Evolutionary conservation across 352 stramenopile genomes (phyloP).

Genomic region (Thalassiosira exigua): DNA sequence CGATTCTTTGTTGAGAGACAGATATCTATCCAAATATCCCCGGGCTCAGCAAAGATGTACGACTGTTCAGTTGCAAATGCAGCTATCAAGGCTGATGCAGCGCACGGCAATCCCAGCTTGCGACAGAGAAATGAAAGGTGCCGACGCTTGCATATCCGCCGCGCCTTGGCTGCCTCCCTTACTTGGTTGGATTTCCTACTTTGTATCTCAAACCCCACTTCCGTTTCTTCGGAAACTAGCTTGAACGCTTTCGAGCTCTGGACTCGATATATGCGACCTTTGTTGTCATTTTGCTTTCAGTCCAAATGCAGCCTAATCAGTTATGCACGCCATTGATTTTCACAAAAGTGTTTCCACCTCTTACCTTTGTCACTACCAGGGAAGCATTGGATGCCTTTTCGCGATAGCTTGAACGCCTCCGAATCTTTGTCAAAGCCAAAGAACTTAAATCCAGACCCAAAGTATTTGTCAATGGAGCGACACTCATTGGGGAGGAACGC

Average conservation of each 20-base stretch:
- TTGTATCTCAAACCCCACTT: conserved; percentile 14
- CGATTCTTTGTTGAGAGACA: conserved; percentile 15
- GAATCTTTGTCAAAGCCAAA: conserved; percentile 28
- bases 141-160: conserved; percentile 21
- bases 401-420: conserved; percentile 15
- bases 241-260: conserved; percentile 32
- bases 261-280: conserved; percentile 33
- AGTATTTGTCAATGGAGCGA: conserved; percentile 26
- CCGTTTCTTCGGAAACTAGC: conserved; percentile 17
- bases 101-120: conserved; percentile 24
- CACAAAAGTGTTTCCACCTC: too few species aligned
- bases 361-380: conserved; percentile 38
- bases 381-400: conserved; percentile 32
- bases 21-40: conserved; percentile 37
- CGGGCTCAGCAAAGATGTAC: conserved; percentile 43
- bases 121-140: conserved; percentile 37
- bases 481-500: conserved; percentile 3
- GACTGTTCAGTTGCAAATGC: not conserved
- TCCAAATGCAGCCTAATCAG: too few species aligned
- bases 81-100: conserved; percentile 28
- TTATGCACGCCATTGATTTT: too few species aligned
- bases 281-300: conserved; percentile 38
- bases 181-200: conserved; percentile 13
- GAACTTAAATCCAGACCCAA: conserved; percentile 39
- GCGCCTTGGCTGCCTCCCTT: conserved; percentile 6